Base-by-base conservation (phyloP, 2,329 filamentous ascomycete genomes). In the Fusarium pseudograminearum region DNA sequence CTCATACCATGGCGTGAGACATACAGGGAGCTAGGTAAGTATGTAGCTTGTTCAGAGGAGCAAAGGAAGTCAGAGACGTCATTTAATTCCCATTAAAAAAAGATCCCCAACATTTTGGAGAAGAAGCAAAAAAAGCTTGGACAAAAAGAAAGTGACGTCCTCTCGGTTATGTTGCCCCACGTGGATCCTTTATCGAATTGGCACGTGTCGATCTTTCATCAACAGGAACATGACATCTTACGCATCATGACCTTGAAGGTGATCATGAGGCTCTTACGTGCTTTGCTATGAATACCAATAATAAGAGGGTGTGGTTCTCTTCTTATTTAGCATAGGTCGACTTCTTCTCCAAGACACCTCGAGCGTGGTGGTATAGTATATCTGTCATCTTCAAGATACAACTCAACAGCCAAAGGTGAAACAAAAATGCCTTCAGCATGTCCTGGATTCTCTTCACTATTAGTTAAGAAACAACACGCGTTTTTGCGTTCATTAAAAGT, bases 21-120 rank as follows among this genome's bases (percentile, higher is more conserved):
- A 46, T 31, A 11, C 41, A 64, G 56, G 20, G 34, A 52, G 34
- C 34, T 52, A 41, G 31, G 22, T 40, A 40, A 20, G 36, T 40
- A n/a, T 7, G n/a, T 40, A 50, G 48, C 48, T 52, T 26, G 48
- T 41, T 52, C 48, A 52, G 10, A 52, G 36, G 34, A 52, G 36
- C 34, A 52, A 36, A 41, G 24, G 34, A 16, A 24, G 46, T 55
- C 46, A 41, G 26, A 44, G 60, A 70, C 64, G 68, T 71, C 68
- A 70, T 69, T 65, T 46, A 34, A 34, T 47, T 58, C 40, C 61
- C 52, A 28, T 42, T 24, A 22, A 48, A 31, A 50, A 20, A 26
- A 31, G 34, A 46, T 60, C 67, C 68, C 68, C 67, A 71, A 69
- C 67, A 56, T 69, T 71, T 69, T 71, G 51, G 66, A 69, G 42